Base-by-base conservation (phyloP, 495 filamentous ascomycete species). In the Hapsidospora chrysogenum region DNA sequence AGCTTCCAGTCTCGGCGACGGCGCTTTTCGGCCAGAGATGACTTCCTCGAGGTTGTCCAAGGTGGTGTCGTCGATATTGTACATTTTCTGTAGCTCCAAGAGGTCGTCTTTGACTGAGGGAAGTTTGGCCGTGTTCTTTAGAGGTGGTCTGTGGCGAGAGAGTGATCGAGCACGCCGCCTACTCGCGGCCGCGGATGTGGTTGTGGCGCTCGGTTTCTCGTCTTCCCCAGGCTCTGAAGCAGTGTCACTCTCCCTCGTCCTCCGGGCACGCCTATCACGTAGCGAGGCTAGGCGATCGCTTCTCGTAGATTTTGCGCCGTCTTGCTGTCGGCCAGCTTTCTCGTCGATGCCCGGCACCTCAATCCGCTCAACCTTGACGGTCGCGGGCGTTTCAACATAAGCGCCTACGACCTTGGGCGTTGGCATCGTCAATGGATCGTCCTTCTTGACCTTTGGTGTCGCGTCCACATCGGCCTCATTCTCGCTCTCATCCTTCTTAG, bases 41-140 rank as follows among this genome's bases (percentile, higher is more conserved):
- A 65, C 43, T 14, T 58, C 52, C 35, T 57, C 61, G 17, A 64
- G 45, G 33, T 67, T 60, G 17, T 70, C 66, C 9, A 70, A 48
- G 0, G 65, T 72, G 2, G 67, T 68, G 35, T 72, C 66, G 22
- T 70, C 68, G 29, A 66, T 55, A 14, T 64, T 48, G 36, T 60
- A 59, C 39, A 50, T 50, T 14, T 51, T 53, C 33, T 64, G 41
- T 32, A 72, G 64, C 29, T 60, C 57, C 26, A 60, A 48, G 18
- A 69, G 47, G 35, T 70, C 66, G 27, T 69, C 65, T 10, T 49
- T 56, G 19, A 64, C 66, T 1, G 56, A 63, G 14, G 59, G 56
- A 5, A 50, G 60, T 18, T 46, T 59, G 15, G 58, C 59, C 9
- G 61, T 64, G 46, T 72, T 72, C 26, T 63, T 50, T 15, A 67